Conservation (phyloP, 257 asterid genomes). For the Forsythia viridissima region DNA sequence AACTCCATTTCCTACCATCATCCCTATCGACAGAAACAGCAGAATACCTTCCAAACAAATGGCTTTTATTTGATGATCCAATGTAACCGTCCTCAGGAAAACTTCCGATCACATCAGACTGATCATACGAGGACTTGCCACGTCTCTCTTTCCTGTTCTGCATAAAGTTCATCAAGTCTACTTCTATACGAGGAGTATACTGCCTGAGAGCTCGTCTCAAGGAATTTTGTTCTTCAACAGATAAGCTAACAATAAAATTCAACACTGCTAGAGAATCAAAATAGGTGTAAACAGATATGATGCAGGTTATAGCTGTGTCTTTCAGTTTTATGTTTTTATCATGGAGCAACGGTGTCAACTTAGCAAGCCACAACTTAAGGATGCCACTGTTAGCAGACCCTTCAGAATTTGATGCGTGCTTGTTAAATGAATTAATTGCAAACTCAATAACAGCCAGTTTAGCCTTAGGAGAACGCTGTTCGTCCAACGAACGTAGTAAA, state of each 20-base stretch:
- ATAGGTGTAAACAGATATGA: slow-evolving; percentile 83
- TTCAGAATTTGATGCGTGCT: slow-evolving; percentile 71
- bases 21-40: slow-evolving; percentile 88
- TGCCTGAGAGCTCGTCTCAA: slow-evolving; percentile 94
- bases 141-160: slow-evolving; percentile 96
- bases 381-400: slow-evolving; percentile 86
- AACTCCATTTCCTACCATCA: slow-evolving; percentile 88
- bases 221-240: slow-evolving; percentile 94
- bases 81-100: slow-evolving; percentile 85
- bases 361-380: slow-evolving; percentile 95
- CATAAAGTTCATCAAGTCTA: slow-evolving; percentile 89
- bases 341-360: slow-evolving; percentile 76
- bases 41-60: slow-evolving; percentile 80
- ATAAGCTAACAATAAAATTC: slow-evolving; percentile 82
- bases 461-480: slow-evolving; percentile 99
- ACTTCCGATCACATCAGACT: slow-evolving; percentile 82
- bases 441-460: slow-evolving; percentile 96
- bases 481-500: slow-evolving; percentile 91
- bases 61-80: slow-evolving; percentile 69
- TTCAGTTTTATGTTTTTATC: slow-evolving; percentile 92
- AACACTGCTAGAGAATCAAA: slow-evolving; percentile 77
- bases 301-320: slow-evolving; percentile 90
- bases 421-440: slow-evolving; percentile 84
- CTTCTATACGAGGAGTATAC: slow-evolving; percentile 97
- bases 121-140: slow-evolving; percentile 76